Conservation (phyloP, 306 rosid species). For the Cicer arietinum region DNA sequence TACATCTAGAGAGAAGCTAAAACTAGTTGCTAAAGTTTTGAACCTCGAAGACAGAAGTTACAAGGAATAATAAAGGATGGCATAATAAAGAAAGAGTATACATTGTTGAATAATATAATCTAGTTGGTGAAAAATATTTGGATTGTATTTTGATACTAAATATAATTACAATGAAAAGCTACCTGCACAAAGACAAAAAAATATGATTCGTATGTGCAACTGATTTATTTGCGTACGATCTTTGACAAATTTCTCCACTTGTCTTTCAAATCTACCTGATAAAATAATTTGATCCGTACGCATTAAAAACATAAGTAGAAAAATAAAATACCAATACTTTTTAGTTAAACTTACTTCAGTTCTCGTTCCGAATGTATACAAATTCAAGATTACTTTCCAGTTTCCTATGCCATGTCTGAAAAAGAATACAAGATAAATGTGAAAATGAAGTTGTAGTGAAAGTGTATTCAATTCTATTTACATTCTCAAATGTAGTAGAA, state of each 20-base stretch:
- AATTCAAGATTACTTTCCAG: constrained; percentile 62
- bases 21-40: not conserved
- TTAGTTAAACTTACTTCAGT: constrained; percentile 54
- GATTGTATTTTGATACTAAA: too few relatives aligned
- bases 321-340: not conserved
- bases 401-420: constrained; percentile 62
- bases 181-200: too few relatives aligned
- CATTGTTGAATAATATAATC: too few relatives aligned
- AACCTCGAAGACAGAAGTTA: not conserved
- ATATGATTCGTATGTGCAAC: not conserved
- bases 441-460: constrained; percentile 21
- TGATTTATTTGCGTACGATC: not conserved
- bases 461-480: not conserved
- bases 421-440: constrained; percentile 22
- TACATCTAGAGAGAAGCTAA: not conserved
- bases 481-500: constrained; percentile 3
- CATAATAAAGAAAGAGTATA: too few relatives aligned
- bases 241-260: constrained; percentile 44
- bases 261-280: constrained; percentile 72
- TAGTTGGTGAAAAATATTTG: too few relatives aligned
- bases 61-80: not conserved
- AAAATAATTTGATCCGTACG: constrained; percentile 6
- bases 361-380: constrained; percentile 59
- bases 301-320: not conserved
- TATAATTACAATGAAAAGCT: too few relatives aligned